Conservation (phyloP, 441 rosid species). For the Isatis lusitanica region DNA sequence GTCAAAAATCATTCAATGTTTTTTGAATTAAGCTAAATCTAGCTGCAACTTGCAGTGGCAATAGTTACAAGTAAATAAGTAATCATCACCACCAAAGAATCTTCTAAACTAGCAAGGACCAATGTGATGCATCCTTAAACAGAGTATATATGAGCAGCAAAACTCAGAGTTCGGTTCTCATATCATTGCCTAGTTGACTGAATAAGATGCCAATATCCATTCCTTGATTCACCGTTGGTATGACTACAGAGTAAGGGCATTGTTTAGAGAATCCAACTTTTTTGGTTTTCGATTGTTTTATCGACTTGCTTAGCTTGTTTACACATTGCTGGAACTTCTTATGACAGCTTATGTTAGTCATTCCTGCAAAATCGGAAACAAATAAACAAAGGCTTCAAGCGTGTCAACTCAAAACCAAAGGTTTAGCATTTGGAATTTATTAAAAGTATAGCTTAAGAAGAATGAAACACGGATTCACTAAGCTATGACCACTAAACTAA, state of each 20-base stretch:
- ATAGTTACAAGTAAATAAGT: background rate
- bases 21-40: constrained; percentile 4
- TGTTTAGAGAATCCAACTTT: constrained; percentile 64
- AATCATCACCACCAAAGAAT: constrained; percentile 14
- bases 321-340: constrained; percentile 82
- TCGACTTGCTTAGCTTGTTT: constrained; percentile 68
- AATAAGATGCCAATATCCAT: constrained; percentile 89
- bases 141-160: background rate
- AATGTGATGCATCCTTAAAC: background rate
- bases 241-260: constrained; percentile 70
- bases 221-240: constrained; percentile 89
- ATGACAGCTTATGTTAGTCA: constrained; percentile 69
- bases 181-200: constrained; percentile 58
- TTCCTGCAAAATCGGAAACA: constrained; percentile 42
- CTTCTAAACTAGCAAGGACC: background rate
- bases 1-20: background rate
- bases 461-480: background rate
- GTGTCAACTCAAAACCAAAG: background rate
- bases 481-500: background rate
- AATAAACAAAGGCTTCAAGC: background rate
- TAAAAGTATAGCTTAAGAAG: background rate
- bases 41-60: constrained; percentile 1
- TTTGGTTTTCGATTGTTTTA: constrained; percentile 35
- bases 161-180: constrained; percentile 56
- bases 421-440: background rate